Percentiles rank a stretch among this genome's conserved stretches.
phyloP scores from a whole-genome alignment of 2,329 filamentous ascomycete genomes.

The Polytolypa hystricis region DNA sequence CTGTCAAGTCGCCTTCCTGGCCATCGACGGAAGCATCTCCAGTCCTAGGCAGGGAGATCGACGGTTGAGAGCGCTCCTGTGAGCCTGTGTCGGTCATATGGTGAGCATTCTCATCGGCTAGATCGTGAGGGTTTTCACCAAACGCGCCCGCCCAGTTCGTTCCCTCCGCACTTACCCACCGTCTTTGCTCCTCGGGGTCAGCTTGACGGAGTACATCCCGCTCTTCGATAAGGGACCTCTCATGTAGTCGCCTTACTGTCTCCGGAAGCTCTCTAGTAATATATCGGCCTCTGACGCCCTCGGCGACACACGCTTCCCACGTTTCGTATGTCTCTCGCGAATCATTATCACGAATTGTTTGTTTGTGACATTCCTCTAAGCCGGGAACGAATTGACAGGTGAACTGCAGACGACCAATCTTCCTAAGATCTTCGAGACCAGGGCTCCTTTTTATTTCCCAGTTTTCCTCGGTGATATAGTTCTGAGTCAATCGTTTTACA shows the following conservation, averaged over 20 bases:
- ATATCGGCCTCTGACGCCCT: conserved; percentile 64
- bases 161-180: conserved; percentile 69
- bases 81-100: conserved; percentile 21
- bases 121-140: conserved; percentile 59
- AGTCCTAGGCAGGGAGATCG: too few relatives aligned
- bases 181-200: conserved; percentile 52
- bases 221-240: conserved; percentile 65
- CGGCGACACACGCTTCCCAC: conserved; percentile 83
- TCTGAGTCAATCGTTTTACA: conserved; percentile 67
- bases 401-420: conserved; percentile 74
- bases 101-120: conserved; percentile 45
- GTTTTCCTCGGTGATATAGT: conserved; percentile 79
- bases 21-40: too few relatives aligned
- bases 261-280: conserved; percentile 66
- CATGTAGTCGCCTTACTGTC: conserved; percentile 63
- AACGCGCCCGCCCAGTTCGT: conserved; percentile 83
- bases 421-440: conserved; percentile 62
- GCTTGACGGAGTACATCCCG: conserved; percentile 69
- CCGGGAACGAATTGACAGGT: conserved; percentile 75
- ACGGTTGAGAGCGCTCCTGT: not conserved
- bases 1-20: too few relatives aligned
- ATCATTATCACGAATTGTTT: conserved; percentile 77
- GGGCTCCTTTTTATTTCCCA: conserved; percentile 50
- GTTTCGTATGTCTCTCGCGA: conserved; percentile 86
- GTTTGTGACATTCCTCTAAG: conserved; percentile 73